Percentiles rank a stretch among this genome's conserved stretches.
These are phyloP conservation scores for Lecanicillium sp. DNA, from an alignment of 2,329 filamentous ascomycete species.

Conservation along the genomic window DNA sequence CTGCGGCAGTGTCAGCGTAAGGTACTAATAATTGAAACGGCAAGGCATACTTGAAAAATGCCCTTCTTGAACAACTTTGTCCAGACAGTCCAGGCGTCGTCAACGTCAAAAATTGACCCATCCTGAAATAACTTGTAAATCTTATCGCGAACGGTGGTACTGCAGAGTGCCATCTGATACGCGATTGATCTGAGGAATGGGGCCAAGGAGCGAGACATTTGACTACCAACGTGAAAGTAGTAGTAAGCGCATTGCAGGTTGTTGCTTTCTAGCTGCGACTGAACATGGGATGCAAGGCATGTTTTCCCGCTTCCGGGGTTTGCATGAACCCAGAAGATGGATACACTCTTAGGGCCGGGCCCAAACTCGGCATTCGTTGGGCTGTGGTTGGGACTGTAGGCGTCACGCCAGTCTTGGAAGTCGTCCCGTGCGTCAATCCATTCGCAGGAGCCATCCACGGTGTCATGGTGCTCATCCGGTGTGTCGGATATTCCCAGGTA, in stretches of 20 bases:
- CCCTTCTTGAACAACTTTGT: slow-evolving; percentile 25
- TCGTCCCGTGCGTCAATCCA: slow-evolving; percentile 25
- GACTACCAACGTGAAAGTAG: slow-evolving; percentile 19
- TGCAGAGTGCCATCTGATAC: slow-evolving; percentile 27
- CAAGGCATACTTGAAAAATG: slow-evolving; percentile 22
- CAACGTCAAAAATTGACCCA: slow-evolving; percentile 19
- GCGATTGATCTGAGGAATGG: slow-evolving; percentile 23
- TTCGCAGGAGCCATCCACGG: slow-evolving; percentile 24
- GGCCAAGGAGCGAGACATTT: slow-evolving; percentile 13
- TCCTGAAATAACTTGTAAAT: slow-evolving; percentile 20
- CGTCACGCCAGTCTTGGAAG: slow-evolving; percentile 23
- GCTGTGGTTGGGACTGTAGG: neutral
- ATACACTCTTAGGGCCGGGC: neutral
- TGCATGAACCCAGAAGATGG: slow-evolving; percentile 1
- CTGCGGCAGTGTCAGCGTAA: slow-evolving; percentile 12
- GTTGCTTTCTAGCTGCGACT: neutral
- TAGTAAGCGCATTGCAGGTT: slow-evolving; percentile 13
- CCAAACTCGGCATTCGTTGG: slow-evolving; percentile 1
- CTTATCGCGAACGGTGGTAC: slow-evolving; percentile 19
- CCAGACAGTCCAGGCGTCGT: slow-evolving; percentile 27
- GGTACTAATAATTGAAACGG: neutral
- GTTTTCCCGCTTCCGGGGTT: neutral
- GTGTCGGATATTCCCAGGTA: slow-evolving; percentile 15
- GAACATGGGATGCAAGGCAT: neutral
- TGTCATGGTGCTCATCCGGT: slow-evolving; percentile 22